Percentiles rank a stretch among this genome's conserved stretches.
phyloP scores from a whole-genome alignment of 192 early-diverging fungal species.

The Coemansia sp. region DNA sequence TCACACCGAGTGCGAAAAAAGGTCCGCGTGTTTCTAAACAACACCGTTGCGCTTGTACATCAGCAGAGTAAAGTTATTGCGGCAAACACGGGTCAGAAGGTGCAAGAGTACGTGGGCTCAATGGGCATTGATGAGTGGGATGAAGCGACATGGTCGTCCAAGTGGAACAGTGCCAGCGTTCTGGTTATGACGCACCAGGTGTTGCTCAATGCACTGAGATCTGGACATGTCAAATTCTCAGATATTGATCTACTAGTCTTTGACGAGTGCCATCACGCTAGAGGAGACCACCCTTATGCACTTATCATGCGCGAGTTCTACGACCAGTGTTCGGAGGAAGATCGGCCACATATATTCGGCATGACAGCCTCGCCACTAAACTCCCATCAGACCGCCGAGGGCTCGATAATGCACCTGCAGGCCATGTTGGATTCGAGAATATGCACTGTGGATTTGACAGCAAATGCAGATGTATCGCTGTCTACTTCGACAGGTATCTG shows the following conservation, averaged over 20 bases:
- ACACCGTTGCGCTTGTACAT: conserved; percentile 80
- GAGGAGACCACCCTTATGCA: conserved; percentile 72
- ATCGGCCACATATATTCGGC: conserved; percentile 81
- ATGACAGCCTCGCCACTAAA: conserved; percentile 91
- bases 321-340: conserved; percentile 34
- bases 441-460: conserved; percentile 57
- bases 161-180: conserved; percentile 64
- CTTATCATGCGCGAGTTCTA: conserved; percentile 86
- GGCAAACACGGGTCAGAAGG: conserved; percentile 61
- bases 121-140: conserved; percentile 66
- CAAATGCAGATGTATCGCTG: conserved; percentile 5
- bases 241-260: conserved; percentile 85
- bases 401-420: conserved; percentile 57
- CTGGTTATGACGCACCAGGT: conserved; percentile 88
- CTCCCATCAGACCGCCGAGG: conserved; percentile 23
- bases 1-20: conserved; percentile 12
- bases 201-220: conserved; percentile 72
- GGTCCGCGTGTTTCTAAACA: conserved; percentile 75
- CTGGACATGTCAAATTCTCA: conserved; percentile 63
- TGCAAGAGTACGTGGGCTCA: conserved; percentile 67
- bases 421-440: conserved; percentile 56
- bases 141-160: conserved; percentile 58
- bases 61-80: conserved; percentile 83
- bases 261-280: conserved; percentile 92
- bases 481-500: conserved; percentile 28